A percentile compares a stretch with the other conserved stretches of the same genome.
These are phyloP conservation scores for Sphaerulina populicola DNA, from an alignment of 2,329 filamentous ascomycete genomes.

Conservation along the genomic window DNA sequence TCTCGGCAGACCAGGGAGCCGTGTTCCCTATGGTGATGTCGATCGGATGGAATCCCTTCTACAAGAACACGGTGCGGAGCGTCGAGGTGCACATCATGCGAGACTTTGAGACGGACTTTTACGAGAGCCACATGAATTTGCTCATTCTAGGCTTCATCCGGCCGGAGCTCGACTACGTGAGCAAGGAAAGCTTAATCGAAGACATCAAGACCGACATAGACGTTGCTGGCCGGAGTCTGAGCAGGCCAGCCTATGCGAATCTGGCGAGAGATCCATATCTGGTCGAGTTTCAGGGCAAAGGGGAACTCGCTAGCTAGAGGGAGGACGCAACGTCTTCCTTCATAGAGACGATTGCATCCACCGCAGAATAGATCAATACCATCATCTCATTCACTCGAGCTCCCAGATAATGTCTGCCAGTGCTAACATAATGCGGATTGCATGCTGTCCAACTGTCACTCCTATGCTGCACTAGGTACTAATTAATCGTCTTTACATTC, in stretches of 20 bases:
- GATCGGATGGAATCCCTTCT: constrained; percentile 96
- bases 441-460: neutral
- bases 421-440: neutral
- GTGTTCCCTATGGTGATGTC: constrained; percentile 85
- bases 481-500: neutral
- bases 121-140: constrained; percentile 69
- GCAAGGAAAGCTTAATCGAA: constrained; percentile 69
- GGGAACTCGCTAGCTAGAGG: constrained; percentile 26
- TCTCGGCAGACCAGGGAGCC: constrained; percentile 19
- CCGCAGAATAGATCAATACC: no score
- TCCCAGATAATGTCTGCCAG: no score
- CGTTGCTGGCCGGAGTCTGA: constrained; percentile 67
- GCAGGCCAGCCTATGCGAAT: constrained; percentile 51
- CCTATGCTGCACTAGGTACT: neutral
- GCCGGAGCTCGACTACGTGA: constrained; percentile 80
- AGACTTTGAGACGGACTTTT: constrained; percentile 71
- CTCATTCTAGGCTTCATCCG: constrained; percentile 80
- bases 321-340: neutral
- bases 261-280: constrained; percentile 45
- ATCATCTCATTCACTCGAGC: no score
- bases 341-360: no score
- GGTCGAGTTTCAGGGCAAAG: constrained; percentile 29
- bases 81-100: constrained; percentile 63
- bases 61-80: constrained; percentile 78
- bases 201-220: constrained; percentile 87